Percentiles rank a stretch among this genome's conserved stretches.
Conservation (phyloP, 2,329 filamentous ascomycete species). For the Cryoendolithus antarcticus region DNA sequence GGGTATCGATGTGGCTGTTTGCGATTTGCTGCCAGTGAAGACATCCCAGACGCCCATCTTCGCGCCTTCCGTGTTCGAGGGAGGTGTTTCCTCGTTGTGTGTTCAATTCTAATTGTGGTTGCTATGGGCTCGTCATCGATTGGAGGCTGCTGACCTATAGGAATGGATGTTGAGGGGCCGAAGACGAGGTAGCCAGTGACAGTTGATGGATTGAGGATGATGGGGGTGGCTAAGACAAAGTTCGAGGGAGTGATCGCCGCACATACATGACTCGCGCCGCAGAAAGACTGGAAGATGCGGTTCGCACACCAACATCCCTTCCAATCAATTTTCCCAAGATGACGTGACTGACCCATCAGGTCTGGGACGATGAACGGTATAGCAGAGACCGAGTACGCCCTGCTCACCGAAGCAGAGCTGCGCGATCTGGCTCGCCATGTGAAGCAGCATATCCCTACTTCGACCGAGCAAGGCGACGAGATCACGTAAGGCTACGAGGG, state of each 20-base stretch:
- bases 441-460: conserved; percentile 4
- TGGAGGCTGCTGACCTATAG: not conserved
- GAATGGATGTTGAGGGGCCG: not conserved
- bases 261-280: too few relatives aligned
- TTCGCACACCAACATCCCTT: too few relatives aligned
- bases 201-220: conserved; percentile 1
- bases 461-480: conserved; percentile 5
- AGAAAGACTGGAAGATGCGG: not conserved
- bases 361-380: too few relatives aligned
- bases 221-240: conserved; percentile 1
- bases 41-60: conserved; percentile 49
- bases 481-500: conserved; percentile 12
- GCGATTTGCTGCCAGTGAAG: conserved; percentile 46
- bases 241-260: not conserved
- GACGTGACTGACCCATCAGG: too few relatives aligned
- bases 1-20: conserved; percentile 31
- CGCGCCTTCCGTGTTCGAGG: not conserved
- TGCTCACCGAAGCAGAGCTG: conserved; percentile 11
- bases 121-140: not conserved
- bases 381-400: too few relatives aligned
- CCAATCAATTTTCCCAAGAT: too few relatives aligned
- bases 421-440: conserved; percentile 9
- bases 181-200: conserved; percentile 1
- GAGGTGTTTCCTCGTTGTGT: too few relatives aligned
- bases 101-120: too few relatives aligned